Conservation (phyloP, 2,329 filamentous ascomycete species). For the Colletotrichum musicola region DNA sequence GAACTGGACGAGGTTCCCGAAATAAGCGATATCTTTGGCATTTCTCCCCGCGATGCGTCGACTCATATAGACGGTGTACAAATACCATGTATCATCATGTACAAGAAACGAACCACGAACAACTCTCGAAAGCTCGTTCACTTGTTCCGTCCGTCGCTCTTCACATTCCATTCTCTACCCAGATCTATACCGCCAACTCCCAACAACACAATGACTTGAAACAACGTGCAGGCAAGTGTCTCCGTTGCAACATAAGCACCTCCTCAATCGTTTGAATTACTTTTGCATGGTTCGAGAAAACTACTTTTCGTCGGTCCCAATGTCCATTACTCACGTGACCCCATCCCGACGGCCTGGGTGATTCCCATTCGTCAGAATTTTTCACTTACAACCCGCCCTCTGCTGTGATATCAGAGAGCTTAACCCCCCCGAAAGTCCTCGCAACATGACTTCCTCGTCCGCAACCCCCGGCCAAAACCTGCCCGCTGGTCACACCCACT, state of each 20-base stretch:
- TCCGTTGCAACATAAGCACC: neutral
- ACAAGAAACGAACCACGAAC: constrained; percentile 36
- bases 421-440: neutral
- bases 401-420: neutral
- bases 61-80: constrained; percentile 35
- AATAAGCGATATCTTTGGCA: constrained; percentile 53
- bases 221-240: neutral
- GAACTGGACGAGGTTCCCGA: constrained; percentile 70
- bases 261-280: neutral
- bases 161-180: too few relatives aligned
- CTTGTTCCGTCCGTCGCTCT: neutral
- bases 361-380: constrained; percentile 35
- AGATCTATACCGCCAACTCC: too few relatives aligned
- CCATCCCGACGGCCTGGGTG: neutral
- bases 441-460: constrained; percentile 35
- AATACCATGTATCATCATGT: constrained; percentile 40
- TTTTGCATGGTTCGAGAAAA: neutral
- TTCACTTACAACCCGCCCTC: constrained; percentile 18
- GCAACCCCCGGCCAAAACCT: constrained; percentile 16
- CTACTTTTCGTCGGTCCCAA: neutral
- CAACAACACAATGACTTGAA: too few relatives aligned
- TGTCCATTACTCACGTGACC: constrained; percentile 33
- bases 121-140: constrained; percentile 9
- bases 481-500: constrained; percentile 62
- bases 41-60: constrained; percentile 15